These are phyloP conservation scores for Immersiporthe knoxdaviesiana DNA, from an alignment of 2,329 filamentous ascomycete genomes.

Conservation along the genomic window DNA sequence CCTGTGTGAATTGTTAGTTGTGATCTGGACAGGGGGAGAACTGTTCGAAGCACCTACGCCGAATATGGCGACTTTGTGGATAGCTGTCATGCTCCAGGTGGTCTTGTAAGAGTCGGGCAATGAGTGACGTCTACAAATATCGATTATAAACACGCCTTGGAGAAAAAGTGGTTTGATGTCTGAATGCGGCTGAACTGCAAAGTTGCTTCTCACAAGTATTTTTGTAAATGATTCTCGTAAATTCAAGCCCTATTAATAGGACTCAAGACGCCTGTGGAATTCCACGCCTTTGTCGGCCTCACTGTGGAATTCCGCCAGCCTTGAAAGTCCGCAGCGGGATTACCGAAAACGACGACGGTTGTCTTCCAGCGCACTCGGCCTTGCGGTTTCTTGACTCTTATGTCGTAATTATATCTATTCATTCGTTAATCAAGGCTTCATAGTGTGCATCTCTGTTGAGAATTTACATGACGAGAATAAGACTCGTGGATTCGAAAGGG, in stretches of 20 bases:
- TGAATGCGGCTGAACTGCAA: background rate
- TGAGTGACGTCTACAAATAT: background rate
- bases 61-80: conserved; percentile 44
- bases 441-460: background rate
- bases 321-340: conserved; percentile 10
- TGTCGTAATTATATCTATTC: background rate
- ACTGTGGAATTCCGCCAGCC: conserved; percentile 24
- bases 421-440: background rate
- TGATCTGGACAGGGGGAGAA: background rate
- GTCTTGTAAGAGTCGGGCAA: background rate
- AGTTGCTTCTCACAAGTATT: background rate
- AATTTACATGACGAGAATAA: background rate
- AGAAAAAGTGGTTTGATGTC: background rate
- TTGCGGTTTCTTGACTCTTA: background rate
- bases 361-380: background rate
- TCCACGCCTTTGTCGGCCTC: background rate
- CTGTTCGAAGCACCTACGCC: conserved; percentile 36
- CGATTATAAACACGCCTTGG: background rate
- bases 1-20: conserved; percentile 10
- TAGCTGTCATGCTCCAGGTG: conserved; percentile 21
- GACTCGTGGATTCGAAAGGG: too few species aligned
- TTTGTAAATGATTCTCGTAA: background rate
- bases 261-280: background rate
- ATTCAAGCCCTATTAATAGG: background rate
- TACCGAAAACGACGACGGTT: background rate